Evolutionary conservation across 352 stramenopile species (phyloP), one percentile per base, ranked within the genome.

Genomic region (Pythium sp.): DNA sequence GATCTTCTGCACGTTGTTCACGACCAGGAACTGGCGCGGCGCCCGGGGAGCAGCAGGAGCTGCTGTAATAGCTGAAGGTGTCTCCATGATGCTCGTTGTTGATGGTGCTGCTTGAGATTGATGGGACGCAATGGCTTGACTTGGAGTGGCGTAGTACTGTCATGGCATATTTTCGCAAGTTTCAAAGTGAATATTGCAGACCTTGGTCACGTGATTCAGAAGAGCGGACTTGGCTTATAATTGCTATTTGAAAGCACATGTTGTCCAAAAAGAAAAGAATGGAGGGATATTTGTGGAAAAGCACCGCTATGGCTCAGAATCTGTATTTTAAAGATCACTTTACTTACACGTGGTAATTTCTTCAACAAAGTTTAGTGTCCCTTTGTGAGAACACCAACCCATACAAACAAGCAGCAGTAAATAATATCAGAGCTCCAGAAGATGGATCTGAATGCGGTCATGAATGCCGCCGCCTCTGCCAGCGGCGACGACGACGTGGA

Each of bases 1-100:
- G 43, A 72, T 78, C 78, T 98, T 98, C 72, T 93, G 89, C 55
- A 98, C 95, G 76, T 98, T 98, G 77, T 92, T 96, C 32, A 98
- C 78, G 49, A 98, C 96, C 36, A 98, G 76, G 71, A 92, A 95
- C 51, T 91, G 77, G 22, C 53, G 51, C 15, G 56, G 28, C n/a
- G 51, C 8, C 32, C 18, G 56, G 20, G 64, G 49, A 34, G 47
- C n/a, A 56, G 46, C 20, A 26, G 54, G 8, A 5, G 38, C n/a
- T 12, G 64, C 20, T 9, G 38, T 0, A 22, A 51, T 24, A 32
- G 36, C 46, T 14, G 62, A 22, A 46, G 14, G 6, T 18, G 41
- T 12, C 15, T 12, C 18, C 34, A 20, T 20, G 9, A 32, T 32
- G 30, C 30, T 38, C 56, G 59, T n/a, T 49, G 41, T 15, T n/a